A percentile compares a stretch with the other conserved stretches of the same genome.
These are phyloP conservation scores for Cladobotryum mycophilum DNA, from an alignment of 2,329 filamentous ascomycete genomes.

Conservation along the genomic window DNA sequence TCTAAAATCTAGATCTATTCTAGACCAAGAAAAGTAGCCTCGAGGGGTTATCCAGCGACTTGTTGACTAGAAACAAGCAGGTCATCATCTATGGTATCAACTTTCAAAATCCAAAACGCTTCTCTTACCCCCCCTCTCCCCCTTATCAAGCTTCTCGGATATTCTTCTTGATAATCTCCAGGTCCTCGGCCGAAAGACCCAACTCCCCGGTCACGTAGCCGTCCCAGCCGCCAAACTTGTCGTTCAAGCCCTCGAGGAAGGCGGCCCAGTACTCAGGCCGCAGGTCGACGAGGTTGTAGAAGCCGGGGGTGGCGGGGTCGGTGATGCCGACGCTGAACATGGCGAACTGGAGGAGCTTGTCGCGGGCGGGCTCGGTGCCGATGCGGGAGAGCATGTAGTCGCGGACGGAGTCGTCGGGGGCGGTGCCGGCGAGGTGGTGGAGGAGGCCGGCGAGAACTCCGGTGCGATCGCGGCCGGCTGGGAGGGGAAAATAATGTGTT, in stretches of 20 bases:
- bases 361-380: constrained; percentile 45
- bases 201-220: constrained; percentile 40
- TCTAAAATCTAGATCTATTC: neutral
- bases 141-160: constrained; percentile 21
- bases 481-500: neutral
- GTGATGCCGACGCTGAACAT: constrained; percentile 30
- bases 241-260: constrained; percentile 38
- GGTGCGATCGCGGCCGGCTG: constrained; percentile 50
- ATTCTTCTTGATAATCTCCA: constrained; percentile 42
- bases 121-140: neutral
- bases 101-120: neutral
- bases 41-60: no score
- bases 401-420: constrained; percentile 34
- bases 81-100: constrained; percentile 10
- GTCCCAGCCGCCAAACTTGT: constrained; percentile 43
- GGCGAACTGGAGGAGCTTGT: constrained; percentile 39
- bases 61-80: no score
- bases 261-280: constrained; percentile 38
- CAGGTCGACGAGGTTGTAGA: constrained; percentile 42
- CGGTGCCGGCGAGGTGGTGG: constrained; percentile 43
- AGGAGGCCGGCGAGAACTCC: constrained; percentile 46
- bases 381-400: constrained; percentile 52
- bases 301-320: constrained; percentile 38
- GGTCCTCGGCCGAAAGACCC: constrained; percentile 40
- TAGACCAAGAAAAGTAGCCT: neutral